These are phyloP conservation scores for Amaranthus hypochondriacus DNA, from an alignment of 148 eudicot species.

Conservation along the genomic window DNA sequence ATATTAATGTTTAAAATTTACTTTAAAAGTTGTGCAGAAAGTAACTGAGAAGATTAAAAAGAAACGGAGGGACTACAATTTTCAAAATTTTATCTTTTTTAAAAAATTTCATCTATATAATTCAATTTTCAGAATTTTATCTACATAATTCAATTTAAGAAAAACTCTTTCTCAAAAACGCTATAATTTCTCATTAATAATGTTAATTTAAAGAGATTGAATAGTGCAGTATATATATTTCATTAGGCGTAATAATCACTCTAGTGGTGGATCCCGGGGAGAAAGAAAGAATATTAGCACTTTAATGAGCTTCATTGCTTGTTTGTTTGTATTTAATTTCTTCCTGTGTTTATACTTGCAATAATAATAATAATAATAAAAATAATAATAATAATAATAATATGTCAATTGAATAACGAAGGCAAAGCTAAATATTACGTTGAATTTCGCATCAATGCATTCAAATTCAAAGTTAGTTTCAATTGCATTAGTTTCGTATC, in stretches of 20 bases:
- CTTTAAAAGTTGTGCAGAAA: no score
- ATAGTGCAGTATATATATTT: no score
- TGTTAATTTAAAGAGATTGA: no score
- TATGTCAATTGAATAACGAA: not conserved
- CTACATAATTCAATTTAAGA: no score
- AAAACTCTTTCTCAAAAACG: no score
- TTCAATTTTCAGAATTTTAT: not conserved
- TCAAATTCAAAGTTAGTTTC: not conserved
- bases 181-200: no score
- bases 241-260: not conserved
- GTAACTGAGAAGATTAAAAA: no score
- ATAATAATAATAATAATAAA: no score
- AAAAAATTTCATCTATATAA: no score
- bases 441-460: conserved; percentile 6
- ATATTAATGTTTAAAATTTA: no score
- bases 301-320: not conserved
- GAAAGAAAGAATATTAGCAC: not conserved
- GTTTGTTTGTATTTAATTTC: not conserved
- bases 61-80: no score
- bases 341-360: not conserved
- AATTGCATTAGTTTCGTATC: not conserved
- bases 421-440: conserved; percentile 8
- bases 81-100: no score
- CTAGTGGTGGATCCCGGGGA: conserved; percentile 7
- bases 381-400: not conserved